Evolutionary conservation across 441 rosid species (phyloP).

Genomic region (Bocquillonia castaneifolia): DNA sequence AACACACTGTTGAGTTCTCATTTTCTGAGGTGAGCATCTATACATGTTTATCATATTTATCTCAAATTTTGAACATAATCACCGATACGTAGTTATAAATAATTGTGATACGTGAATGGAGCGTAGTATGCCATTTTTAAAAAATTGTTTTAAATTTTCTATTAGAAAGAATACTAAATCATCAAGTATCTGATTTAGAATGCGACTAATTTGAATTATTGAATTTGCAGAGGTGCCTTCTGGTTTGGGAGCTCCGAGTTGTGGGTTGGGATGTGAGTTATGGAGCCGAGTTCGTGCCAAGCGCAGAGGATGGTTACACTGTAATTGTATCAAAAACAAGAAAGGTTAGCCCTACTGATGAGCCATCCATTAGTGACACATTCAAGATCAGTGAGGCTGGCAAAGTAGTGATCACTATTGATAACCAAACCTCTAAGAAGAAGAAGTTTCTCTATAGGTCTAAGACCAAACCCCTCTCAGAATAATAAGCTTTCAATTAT

Average conservation of each 20-base stretch:
- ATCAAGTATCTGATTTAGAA: background rate
- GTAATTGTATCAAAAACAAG: slow-evolving; percentile 65
- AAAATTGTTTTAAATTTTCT: no score
- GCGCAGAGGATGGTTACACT: slow-evolving; percentile 51
- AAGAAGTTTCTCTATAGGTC: slow-evolving; percentile 86
- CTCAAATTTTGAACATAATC: background rate
- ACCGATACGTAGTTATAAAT: no score
- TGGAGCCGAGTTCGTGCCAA: slow-evolving; percentile 76
- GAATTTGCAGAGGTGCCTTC: slow-evolving; percentile 43
- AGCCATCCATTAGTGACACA: slow-evolving; percentile 50
- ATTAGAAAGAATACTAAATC: no score
- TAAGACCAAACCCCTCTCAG: slow-evolving; percentile 47
- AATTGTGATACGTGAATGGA: no score
- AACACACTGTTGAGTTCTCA: slow-evolving; percentile 48
- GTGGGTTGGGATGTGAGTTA: slow-evolving; percentile 79
- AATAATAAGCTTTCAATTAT: slow-evolving; percentile 25
- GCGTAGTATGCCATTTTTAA: no score
- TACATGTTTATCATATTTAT: background rate
- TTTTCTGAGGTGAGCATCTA: slow-evolving; percentile 48
- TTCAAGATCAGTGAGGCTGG: slow-evolving; percentile 71
- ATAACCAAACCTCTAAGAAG: slow-evolving; percentile 77
- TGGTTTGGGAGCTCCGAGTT: slow-evolving; percentile 79
- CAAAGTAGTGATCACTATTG: slow-evolving; percentile 59
- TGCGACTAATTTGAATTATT: background rate
- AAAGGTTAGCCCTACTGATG: slow-evolving; percentile 54